phyloP scores from a whole-genome alignment of 1,284 basidiomycete genomes.

The Meira miltonrushii region DNA sequence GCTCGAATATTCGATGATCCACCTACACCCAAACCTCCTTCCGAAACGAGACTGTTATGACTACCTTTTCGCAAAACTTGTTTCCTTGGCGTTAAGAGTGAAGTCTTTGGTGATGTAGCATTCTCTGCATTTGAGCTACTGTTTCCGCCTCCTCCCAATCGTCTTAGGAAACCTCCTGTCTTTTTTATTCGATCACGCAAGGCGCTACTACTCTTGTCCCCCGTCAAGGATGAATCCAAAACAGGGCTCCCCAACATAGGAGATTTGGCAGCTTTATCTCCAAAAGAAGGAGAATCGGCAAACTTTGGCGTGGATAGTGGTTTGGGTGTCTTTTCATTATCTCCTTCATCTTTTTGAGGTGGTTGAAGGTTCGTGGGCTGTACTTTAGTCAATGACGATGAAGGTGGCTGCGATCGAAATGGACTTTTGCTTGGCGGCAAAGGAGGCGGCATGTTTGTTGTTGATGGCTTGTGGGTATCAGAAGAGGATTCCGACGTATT shows the following conservation, averaged over 20 bases:
- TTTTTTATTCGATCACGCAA: slow-evolving; percentile 45
- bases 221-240: slow-evolving; percentile 1
- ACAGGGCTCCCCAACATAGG: slow-evolving; percentile 14
- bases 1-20: neutral
- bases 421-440: neutral
- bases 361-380: neutral
- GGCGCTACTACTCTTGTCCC: slow-evolving; percentile 10
- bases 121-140: neutral
- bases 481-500: neutral
- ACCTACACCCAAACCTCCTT: slow-evolving; percentile 2
- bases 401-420: too few species aligned
- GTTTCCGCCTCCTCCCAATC: slow-evolving; percentile 3
- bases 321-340: neutral
- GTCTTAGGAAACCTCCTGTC: slow-evolving; percentile 39
- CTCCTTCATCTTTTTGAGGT: neutral
- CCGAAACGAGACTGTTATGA: slow-evolving; percentile 9
- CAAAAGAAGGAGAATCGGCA: slow-evolving; percentile 15
- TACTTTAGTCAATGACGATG: neutral
- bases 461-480: neutral
- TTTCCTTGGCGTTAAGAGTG: neutral
- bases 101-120: neutral
- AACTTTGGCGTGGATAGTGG: neutral
- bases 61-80: slow-evolving; percentile 1
- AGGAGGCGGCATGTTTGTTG: neutral
- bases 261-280: too few species aligned